Conservation (phyloP, 257 asterid genomes). For the Nicotiana undulata region DNA sequence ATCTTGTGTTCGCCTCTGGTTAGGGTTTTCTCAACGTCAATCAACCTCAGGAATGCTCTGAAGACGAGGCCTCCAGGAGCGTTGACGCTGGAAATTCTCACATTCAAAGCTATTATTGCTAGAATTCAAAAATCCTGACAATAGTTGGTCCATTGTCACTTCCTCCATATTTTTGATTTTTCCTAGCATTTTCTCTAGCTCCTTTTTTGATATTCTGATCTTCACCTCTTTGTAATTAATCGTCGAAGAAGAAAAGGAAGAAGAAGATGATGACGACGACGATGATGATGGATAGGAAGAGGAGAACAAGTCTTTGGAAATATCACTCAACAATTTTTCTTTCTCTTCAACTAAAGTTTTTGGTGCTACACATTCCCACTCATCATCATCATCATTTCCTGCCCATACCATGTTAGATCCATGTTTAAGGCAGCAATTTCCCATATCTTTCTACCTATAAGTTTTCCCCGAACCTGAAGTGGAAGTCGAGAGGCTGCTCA, state of each 20-base stretch:
- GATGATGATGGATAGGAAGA: not conserved
- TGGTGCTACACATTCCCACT: constrained; percentile 5
- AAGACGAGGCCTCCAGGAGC: constrained; percentile 13
- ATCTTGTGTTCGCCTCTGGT: not conserved
- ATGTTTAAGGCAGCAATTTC: not conserved
- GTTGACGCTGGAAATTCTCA: constrained; percentile 2
- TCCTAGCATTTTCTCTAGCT: not conserved
- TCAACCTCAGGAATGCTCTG: constrained; percentile 13
- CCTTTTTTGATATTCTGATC: not conserved
- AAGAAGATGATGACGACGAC: not conserved
- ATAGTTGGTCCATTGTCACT: constrained; percentile 3
- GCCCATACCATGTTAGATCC: not conserved
- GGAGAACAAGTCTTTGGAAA: not conserved
- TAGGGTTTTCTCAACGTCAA: not conserved
- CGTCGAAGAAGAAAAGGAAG: not conserved
- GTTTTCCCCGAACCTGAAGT: no score
- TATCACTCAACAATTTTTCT: not conserved
- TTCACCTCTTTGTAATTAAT: not conserved
- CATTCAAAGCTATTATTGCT: not conserved
- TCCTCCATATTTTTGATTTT: not conserved
- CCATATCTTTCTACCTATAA: not conserved
- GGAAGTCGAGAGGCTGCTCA: no score
- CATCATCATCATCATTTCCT: not conserved
- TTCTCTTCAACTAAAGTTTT: not conserved
- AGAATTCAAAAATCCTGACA: not conserved